A percentile compares a stretch with the other conserved stretches of the same genome.
These are phyloP conservation scores for Hymenoscyphus scutula DNA, from an alignment of 2,329 filamentous ascomycete species.

Conservation along the genomic window DNA sequence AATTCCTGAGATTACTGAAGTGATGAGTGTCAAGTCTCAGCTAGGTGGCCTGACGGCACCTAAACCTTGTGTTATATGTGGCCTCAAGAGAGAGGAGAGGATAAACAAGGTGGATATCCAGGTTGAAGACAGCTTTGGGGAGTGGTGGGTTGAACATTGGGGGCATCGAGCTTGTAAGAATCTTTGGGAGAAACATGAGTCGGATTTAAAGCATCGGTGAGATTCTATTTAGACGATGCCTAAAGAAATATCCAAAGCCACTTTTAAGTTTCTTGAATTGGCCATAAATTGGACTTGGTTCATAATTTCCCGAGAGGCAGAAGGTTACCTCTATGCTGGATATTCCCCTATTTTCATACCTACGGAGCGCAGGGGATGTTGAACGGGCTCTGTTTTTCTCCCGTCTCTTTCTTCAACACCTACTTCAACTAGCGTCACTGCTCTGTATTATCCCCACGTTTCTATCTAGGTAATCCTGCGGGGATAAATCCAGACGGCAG, in stretches of 20 bases:
- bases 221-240: background rate
- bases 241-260: background rate
- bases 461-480: no score
- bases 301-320: background rate
- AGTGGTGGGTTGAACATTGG: slow-evolving; percentile 95
- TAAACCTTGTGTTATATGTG: slow-evolving; percentile 80
- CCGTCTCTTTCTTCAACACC: no score
- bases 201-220: slow-evolving; percentile 64
- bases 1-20: slow-evolving; percentile 70
- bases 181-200: slow-evolving; percentile 81
- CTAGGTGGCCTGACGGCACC: slow-evolving; percentile 73
- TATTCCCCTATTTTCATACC: no score
- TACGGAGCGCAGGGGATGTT: no score
- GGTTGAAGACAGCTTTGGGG: slow-evolving; percentile 86
- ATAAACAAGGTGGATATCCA: slow-evolving; percentile 67
- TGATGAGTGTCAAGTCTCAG: slow-evolving; percentile 64
- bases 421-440: no score
- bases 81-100: slow-evolving; percentile 82
- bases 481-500: no score
- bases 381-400: no score
- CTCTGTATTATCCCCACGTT: no score
- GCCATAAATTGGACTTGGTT: background rate
- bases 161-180: slow-evolving; percentile 75
- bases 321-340: no score
- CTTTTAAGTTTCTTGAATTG: background rate